Evolutionary conservation across 2,329 filamentous ascomycete genomes (phyloP).

Genomic region (Botrytis paeoniae): DNA sequence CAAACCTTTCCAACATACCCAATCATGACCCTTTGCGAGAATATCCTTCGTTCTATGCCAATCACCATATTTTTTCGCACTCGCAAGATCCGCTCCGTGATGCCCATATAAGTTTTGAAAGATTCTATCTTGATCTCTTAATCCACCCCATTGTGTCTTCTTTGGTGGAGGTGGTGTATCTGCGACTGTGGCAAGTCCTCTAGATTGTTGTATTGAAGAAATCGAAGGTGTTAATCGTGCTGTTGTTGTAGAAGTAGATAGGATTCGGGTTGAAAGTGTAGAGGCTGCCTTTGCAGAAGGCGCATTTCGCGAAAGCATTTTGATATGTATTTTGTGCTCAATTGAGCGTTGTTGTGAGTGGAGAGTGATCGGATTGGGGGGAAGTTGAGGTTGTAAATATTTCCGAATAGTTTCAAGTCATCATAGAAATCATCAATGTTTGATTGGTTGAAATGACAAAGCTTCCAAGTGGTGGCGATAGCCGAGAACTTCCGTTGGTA

Average conservation of each 20-base stretch:
- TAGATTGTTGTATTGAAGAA: constrained; percentile 52
- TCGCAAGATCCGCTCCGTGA: constrained; percentile 86
- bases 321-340: constrained; percentile 37
- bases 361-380: constrained; percentile 22
- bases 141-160: constrained; percentile 72
- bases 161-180: constrained; percentile 65
- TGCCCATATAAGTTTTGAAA: constrained; percentile 98
- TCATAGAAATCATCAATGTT: constrained; percentile 25
- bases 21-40: constrained; percentile 92
- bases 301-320: constrained; percentile 40
- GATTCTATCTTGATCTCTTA: constrained; percentile 96
- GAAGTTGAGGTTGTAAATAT: constrained; percentile 20
- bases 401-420: constrained; percentile 25
- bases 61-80: constrained; percentile 95
- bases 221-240: constrained; percentile 37
- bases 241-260: constrained; percentile 34
- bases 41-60: constrained; percentile 99
- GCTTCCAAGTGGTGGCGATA: constrained; percentile 17
- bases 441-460: constrained; percentile 18
- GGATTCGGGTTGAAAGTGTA: constrained; percentile 33
- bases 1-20: constrained; percentile 49
- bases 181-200: constrained; percentile 78
- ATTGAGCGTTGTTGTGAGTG: constrained; percentile 32
- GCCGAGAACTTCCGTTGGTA: constrained; percentile 19
- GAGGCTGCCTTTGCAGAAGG: constrained; percentile 36